Conservation (phyloP, 306 rosid species). For the Rosa persica region DNA sequence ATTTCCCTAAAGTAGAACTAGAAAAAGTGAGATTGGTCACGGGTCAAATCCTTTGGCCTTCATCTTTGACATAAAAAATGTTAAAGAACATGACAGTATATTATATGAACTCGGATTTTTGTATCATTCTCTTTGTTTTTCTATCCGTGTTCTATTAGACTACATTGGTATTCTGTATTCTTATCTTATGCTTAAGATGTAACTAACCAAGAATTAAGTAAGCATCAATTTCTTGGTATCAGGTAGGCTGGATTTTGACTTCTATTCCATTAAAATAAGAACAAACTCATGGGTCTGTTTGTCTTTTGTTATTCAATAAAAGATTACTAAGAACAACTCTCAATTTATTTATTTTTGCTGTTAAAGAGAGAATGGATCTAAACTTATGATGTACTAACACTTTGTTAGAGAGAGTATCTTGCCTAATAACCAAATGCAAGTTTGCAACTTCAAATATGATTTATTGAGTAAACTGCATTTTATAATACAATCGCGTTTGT, state of each 20-base stretch:
- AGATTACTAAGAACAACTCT: neutral
- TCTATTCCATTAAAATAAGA: neutral
- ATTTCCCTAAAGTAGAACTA: neutral
- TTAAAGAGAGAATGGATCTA: neutral
- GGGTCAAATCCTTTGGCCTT: neutral
- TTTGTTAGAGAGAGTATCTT: neutral
- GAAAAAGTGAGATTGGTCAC: conserved; percentile 5
- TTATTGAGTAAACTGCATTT: too few relatives aligned
- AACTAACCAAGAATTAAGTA: neutral
- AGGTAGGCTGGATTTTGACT: neutral
- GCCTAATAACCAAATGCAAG: neutral
- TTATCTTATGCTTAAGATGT: neutral
- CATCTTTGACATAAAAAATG: neutral
- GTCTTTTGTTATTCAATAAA: neutral
- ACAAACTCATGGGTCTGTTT: neutral
- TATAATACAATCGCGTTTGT: too few relatives aligned
- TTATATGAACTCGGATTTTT: neutral
- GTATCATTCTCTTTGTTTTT: conserved; percentile 5
- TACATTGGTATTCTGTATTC: conserved; percentile 13
- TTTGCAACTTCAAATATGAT: too few relatives aligned
- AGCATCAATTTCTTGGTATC: neutral
- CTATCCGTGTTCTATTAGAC: conserved; percentile 19
- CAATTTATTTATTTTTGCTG: neutral
- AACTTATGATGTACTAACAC: neutral
- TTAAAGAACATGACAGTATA: neutral